Conservation (phyloP, 2,329 filamentous ascomycete species). For the Calonectria honghensis region DNA sequence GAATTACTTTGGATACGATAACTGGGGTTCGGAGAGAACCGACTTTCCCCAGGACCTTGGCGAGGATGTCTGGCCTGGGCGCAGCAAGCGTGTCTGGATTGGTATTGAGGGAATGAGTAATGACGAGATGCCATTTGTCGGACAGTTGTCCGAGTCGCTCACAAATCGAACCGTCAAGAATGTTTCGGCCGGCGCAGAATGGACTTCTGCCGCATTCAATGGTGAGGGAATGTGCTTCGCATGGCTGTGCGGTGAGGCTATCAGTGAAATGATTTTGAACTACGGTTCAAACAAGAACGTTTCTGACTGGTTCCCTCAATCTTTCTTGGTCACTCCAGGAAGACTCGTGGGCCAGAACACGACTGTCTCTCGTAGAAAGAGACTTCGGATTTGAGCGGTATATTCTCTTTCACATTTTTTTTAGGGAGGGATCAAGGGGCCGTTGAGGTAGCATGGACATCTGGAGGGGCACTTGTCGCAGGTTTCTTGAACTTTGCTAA, state of each 20-base stretch:
- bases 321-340: slow-evolving; percentile 22
- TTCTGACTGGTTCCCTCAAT: slow-evolving; percentile 31
- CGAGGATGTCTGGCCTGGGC: slow-evolving; percentile 10
- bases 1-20: slow-evolving; percentile 31
- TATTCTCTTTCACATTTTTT: background rate
- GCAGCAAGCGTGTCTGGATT: slow-evolving; percentile 28
- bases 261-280: slow-evolving; percentile 30
- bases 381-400: background rate
- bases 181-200: slow-evolving; percentile 14
- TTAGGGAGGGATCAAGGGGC: background rate
- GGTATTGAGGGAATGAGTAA: slow-evolving; percentile 12
- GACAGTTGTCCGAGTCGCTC: background rate
- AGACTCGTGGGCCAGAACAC: background rate
- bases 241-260: slow-evolving; percentile 27
- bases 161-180: slow-evolving; percentile 5
- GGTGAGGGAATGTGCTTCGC: slow-evolving; percentile 35
- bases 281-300: background rate
- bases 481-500: too few species aligned
- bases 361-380: background rate
- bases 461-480: too few species aligned
- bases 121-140: slow-evolving; percentile 29
- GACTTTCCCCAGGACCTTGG: background rate
- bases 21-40: slow-evolving; percentile 21
- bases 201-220: slow-evolving; percentile 23
- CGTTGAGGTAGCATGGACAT: background rate